Evolutionary conservation across 352 stramenopile genomes (phyloP).

Genomic region (Phytopythium boreale): DNA sequence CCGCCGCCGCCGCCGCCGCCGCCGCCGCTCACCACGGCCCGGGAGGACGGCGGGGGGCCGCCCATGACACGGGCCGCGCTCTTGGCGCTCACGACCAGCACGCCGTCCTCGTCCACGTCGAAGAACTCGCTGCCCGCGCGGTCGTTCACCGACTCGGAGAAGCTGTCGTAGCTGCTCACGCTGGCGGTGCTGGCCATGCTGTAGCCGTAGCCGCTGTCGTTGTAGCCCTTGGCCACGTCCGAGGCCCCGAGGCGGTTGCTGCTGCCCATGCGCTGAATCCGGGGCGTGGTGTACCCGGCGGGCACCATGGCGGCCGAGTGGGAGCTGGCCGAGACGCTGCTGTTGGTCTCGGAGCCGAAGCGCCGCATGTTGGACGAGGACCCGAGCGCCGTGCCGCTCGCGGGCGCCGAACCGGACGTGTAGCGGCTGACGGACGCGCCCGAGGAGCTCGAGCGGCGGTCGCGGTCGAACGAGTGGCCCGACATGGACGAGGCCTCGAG

Average conservation of each 20-base stretch:
- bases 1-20: slow-evolving; percentile 6
- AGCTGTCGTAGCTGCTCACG: slow-evolving; percentile 41
- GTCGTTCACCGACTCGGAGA: slow-evolving; percentile 21
- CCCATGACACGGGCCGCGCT: slow-evolving; percentile 23
- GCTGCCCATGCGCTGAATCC: slow-evolving; percentile 1
- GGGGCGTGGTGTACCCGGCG: slow-evolving; percentile 1
- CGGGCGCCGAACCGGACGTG: not conserved
- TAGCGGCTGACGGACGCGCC: slow-evolving; percentile 18
- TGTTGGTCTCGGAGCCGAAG: slow-evolving; percentile 3
- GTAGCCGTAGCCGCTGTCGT: slow-evolving; percentile 11
- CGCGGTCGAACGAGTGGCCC: not conserved
- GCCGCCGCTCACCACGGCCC: slow-evolving; percentile 8
- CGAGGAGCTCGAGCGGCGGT: slow-evolving; percentile 18
- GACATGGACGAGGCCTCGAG: slow-evolving; percentile 28
- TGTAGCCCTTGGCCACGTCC: not conserved
- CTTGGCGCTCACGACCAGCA: slow-evolving; percentile 35
- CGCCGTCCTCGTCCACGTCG: slow-evolving; percentile 35
- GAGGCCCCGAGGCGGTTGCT: not conserved
- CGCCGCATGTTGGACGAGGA: not conserved
- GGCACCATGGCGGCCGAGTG: not conserved
- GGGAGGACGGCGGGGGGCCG: not conserved
- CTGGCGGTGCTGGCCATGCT: slow-evolving; percentile 38
- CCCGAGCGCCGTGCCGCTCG: not conserved
- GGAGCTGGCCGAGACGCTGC: not conserved
- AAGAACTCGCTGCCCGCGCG: slow-evolving; percentile 23